Percentiles rank a stretch among this genome's conserved stretches.
Evolutionary conservation across 2,329 filamentous ascomycete genomes (phyloP).

Genomic region (Trichoderma afroharzianum): DNA sequence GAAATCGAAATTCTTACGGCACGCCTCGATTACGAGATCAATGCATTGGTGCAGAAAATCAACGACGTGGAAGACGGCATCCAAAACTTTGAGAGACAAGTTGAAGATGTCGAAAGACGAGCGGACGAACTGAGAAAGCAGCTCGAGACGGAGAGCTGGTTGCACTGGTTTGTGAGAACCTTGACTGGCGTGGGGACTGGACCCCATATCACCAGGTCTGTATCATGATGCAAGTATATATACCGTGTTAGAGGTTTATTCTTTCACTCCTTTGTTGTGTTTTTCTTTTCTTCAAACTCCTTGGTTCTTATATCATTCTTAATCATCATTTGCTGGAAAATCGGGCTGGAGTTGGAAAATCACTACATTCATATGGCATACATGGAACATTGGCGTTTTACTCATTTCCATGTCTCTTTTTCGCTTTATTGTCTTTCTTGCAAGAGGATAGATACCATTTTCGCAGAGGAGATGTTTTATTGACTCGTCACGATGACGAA

Average conservation of each 20-base stretch:
- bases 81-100: constrained; percentile 73
- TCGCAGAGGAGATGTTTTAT: constrained; percentile 21
- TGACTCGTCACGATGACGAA: constrained; percentile 22
- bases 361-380: constrained; percentile 6
- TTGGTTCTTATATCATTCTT: background rate
- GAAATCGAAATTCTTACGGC: constrained; percentile 78
- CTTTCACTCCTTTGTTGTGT: background rate
- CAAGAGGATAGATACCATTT: constrained; percentile 18
- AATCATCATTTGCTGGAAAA: background rate
- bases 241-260: constrained; percentile 19
- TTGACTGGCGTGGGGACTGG: constrained; percentile 59
- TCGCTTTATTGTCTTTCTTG: constrained; percentile 7
- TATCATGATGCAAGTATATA: constrained; percentile 20
- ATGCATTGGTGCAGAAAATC: constrained; percentile 72
- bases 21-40: constrained; percentile 89
- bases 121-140: constrained; percentile 60
- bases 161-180: constrained; percentile 61
- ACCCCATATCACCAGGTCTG: constrained; percentile 47
- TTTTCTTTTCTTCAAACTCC: background rate
- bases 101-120: constrained; percentile 64
- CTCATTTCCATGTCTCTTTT: constrained; percentile 4
- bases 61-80: constrained; percentile 85
- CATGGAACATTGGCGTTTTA: constrained; percentile 19
- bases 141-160: constrained; percentile 61
- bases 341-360: constrained; percentile 2